Base-by-base conservation (phyloP, 495 filamentous ascomycete species). In the Penicillium desertorum region DNA sequence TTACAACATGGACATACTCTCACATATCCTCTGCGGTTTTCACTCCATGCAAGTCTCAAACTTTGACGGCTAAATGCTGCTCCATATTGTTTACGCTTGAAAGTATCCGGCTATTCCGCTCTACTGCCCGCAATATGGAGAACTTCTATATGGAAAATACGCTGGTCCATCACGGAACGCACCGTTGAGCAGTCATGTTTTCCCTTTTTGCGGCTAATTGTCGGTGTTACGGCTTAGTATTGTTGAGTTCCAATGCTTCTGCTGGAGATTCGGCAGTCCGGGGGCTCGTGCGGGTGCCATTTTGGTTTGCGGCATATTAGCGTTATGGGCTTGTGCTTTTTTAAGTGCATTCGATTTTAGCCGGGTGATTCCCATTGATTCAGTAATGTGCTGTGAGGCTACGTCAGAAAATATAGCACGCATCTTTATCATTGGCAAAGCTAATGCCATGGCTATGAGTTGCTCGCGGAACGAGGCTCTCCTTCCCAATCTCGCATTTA, bases 131-230 rank as follows among this genome's bases (percentile, higher is more conserved):
- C 8, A 32, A 34, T 43, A 20, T 6, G 29, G 20, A 49, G 16
- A 9, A 16, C 2, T 16, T 45, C n/a, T 48, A n/a, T 14, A n/a
- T 16, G 43, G 10, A n/a, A 11, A 49, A 25, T 3, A 48, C 22
- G 54, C 45, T 20, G 54, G 50, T 57, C 54, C 25, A 39, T 50
- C n/a, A 22, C 45, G 22, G 22, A 19, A 47, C 25, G 41, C 42
- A 45, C 17, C 29, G 30, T 10, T 12, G 3, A 2, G 12, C 25
- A 27, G 41, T 4, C 9, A 29, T 9, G 2, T 3, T 45, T 51
- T 32, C 6, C 36, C 25, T 41, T 41, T n/a, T 43, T 19, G 3
- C 45, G 54, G 54, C 45, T 50, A 50, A 45, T 17, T 12, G 36
- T 46, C 51, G 27, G 29, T 37, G 39, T 45, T 17, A 41, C 30